Evolutionary conservation across 2,329 filamentous ascomycete genomes (phyloP).

Genomic region (Corniculantispora saksenae): DNA sequence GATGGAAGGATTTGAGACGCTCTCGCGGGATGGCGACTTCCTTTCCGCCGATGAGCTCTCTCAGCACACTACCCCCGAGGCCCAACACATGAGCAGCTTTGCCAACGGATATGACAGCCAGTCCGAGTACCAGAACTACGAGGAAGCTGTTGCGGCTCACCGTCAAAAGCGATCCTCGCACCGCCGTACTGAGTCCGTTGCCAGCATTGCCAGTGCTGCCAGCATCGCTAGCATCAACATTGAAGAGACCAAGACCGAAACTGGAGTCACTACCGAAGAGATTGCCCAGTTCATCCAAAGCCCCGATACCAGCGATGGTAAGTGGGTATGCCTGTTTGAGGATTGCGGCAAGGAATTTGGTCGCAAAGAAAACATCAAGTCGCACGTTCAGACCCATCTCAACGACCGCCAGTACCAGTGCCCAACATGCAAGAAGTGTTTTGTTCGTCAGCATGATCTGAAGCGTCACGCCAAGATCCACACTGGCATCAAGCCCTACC

Average conservation of each 20-base stretch:
- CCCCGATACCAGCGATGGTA: slow-evolving; percentile 71
- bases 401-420: slow-evolving; percentile 95
- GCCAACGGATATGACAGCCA: slow-evolving; percentile 46
- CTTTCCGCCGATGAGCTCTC: slow-evolving; percentile 47
- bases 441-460: slow-evolving; percentile 94
- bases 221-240: slow-evolving; percentile 65
- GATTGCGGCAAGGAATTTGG: slow-evolving; percentile 88
- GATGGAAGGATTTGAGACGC: slow-evolving; percentile 36
- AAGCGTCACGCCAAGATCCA: slow-evolving; percentile 98
- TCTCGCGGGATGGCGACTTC: slow-evolving; percentile 36
- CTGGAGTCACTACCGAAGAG: slow-evolving; percentile 84
- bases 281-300: slow-evolving; percentile 74
- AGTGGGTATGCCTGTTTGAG: slow-evolving; percentile 76
- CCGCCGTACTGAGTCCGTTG: slow-evolving; percentile 60
- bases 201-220: slow-evolving; percentile 58
- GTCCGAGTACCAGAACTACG: slow-evolving; percentile 33
- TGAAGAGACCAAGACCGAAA: slow-evolving; percentile 69
- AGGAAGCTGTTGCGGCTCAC: slow-evolving; percentile 18
- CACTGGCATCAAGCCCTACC: slow-evolving; percentile 91
- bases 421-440: slow-evolving; percentile 90
- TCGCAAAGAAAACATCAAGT: slow-evolving; percentile 98
- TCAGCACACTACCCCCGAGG: slow-evolving; percentile 54
- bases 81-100: slow-evolving; percentile 48
- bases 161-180: slow-evolving; percentile 41
- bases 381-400: slow-evolving; percentile 95